phyloP scores from a whole-genome alignment of 805 yeast species.

The Cyberlindnera lachancei region DNA sequence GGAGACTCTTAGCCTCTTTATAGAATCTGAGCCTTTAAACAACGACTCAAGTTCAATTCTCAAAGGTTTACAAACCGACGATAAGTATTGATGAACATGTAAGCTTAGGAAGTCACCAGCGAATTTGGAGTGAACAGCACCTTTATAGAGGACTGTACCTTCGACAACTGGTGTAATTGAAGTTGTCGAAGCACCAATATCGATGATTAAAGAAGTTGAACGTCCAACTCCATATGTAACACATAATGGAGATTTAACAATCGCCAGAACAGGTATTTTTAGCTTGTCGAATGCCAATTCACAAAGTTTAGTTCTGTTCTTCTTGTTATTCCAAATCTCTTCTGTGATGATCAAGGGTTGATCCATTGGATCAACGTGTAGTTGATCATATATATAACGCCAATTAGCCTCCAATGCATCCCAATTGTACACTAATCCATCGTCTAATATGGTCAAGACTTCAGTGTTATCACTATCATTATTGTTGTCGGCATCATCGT shows the following conservation, averaged over 20 bases:
- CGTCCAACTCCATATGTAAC: conserved; percentile 73
- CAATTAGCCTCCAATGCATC: conserved; percentile 62
- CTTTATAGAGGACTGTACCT: conserved; percentile 63
- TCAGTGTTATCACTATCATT: conserved; percentile 17
- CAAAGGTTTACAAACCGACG: conserved; percentile 22
- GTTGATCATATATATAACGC: conserved; percentile 51
- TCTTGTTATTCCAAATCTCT: conserved; percentile 62
- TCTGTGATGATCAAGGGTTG: conserved; percentile 58
- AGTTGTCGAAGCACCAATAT: conserved; percentile 64
- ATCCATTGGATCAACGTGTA: conserved; percentile 49
- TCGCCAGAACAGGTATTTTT: conserved; percentile 67
- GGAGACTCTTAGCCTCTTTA: conserved; percentile 29
- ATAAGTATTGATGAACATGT: conserved; percentile 46
- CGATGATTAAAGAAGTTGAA: conserved; percentile 72
- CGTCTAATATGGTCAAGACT: conserved; percentile 49
- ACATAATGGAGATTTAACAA: conserved; percentile 71
- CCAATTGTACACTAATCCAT: conserved; percentile 66
- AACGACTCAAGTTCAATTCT: conserved; percentile 12
- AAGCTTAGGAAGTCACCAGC: conserved; percentile 82
- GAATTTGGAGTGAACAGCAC: conserved; percentile 56
- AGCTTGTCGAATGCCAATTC: conserved; percentile 72
- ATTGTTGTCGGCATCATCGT: conserved; percentile 29
- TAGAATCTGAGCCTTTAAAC: conserved; percentile 29
- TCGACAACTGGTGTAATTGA: conserved; percentile 73
- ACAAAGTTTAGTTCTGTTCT: conserved; percentile 47